Evolutionary conservation across 257 asterid species (phyloP), one percentile per base, ranked within the genome.

Genomic region (Eustoma russellianum): DNA sequence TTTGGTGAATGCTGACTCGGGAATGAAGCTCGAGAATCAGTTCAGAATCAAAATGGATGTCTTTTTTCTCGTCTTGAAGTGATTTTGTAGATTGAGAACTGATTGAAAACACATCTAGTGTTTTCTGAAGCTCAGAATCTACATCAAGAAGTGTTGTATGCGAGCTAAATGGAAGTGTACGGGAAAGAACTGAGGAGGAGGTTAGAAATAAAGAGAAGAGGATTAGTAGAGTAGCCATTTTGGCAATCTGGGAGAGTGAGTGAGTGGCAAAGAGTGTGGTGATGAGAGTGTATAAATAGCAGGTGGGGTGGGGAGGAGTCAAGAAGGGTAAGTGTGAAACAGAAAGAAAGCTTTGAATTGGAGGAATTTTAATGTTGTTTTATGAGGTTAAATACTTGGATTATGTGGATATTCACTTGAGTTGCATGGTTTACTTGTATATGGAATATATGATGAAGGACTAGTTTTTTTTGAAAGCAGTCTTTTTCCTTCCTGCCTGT

Each of bases 11-110:
- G 0, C 86, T 65, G 43, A 82, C 34, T 6, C 98, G 90, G 30
- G 96, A 62, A 60, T 87, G 96, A 34, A 91, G 84, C 64, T 60
- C 52, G 17, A 87, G 65, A 56, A 63, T 74, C 56, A 80, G 70
- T 3, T 60, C 33, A 13, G 78, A 67, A 1, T 59, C 53, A 18
- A 79, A 49, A 18, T 70, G 41, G 50, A 43, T 17, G 14, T 7
- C 11, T 6, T 34, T 60, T 43, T 71, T 65, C 11, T 66, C 70
- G 53, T 60, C 78, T 56, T 72, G 73, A 33, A 78, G 44, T 55
- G 86, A 73, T 18, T 67, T 7, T 48, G 66, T 60, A 44, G 60
- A 63, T 12, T 56, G 61, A 35, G 70, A 67, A 58, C 65, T 38
- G 5, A 55, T 34, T 9, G 77, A 54, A 56, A 80, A 83, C n/a